Conservation (phyloP, 805 yeast genomes). For the Saturnispora quitensis region DNA sequence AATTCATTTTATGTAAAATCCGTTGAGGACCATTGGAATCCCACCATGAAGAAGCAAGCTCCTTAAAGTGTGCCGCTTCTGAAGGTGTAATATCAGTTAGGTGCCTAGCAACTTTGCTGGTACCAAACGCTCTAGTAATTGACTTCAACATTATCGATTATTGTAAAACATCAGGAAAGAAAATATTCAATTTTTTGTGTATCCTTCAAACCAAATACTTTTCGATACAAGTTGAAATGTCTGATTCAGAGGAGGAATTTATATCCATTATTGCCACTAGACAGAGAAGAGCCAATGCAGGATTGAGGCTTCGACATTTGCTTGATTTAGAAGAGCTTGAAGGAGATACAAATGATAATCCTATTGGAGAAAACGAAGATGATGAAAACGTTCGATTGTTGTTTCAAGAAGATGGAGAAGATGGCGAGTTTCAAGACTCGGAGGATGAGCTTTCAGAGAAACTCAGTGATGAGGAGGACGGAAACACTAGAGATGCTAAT, state of each 20-base stretch:
- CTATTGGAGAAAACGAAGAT: constrained; percentile 38
- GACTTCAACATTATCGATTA: background rate
- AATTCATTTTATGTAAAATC: constrained; percentile 89
- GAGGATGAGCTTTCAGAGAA: constrained; percentile 23
- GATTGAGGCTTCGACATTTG: constrained; percentile 66
- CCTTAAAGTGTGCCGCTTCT: constrained; percentile 75
- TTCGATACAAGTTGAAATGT: background rate
- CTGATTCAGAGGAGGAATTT: constrained; percentile 27
- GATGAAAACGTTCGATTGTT: constrained; percentile 67
- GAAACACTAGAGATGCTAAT: constrained; percentile 24
- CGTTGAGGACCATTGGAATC: constrained; percentile 89
- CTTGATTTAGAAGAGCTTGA: constrained; percentile 55
- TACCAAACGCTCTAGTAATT: background rate
- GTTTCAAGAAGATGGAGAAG: constrained; percentile 57
- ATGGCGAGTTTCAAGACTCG: constrained; percentile 35
- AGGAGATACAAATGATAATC: constrained; percentile 11
- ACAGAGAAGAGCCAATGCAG: constrained; percentile 79
- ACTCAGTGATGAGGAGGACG: constrained; percentile 25
- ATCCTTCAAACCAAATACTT: background rate
- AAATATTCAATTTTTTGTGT: background rate
- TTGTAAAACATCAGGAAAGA: background rate
- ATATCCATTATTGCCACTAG: constrained; percentile 69
- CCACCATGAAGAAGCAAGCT: constrained; percentile 97
- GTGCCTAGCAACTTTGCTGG: background rate
- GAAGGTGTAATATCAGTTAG: constrained; percentile 39